These are phyloP conservation scores for Arthrinium phaeospermum DNA, from an alignment of 2,329 filamentous ascomycete species.

Conservation along the genomic window DNA sequence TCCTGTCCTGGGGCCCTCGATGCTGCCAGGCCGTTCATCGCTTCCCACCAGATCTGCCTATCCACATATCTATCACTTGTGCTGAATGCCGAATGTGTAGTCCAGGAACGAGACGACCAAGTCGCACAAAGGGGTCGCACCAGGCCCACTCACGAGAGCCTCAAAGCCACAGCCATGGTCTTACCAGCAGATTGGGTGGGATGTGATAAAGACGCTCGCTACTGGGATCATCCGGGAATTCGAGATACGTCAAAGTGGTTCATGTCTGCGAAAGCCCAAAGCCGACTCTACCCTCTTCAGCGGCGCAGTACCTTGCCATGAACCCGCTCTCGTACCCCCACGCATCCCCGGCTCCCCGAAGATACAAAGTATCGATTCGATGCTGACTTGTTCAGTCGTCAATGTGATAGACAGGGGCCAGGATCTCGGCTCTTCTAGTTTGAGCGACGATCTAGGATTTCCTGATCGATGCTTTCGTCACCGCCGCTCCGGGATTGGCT, in stretches of 20 bases:
- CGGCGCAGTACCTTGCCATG: background rate
- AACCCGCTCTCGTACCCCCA: background rate
- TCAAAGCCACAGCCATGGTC: background rate
- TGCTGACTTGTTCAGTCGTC: background rate
- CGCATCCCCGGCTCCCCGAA: background rate
- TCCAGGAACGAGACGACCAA: background rate
- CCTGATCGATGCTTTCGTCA: background rate
- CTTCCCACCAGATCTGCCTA: background rate
- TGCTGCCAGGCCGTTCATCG: background rate
- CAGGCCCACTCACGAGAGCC: background rate
- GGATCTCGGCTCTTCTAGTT: background rate
- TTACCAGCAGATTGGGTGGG: background rate
- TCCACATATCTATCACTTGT: background rate
- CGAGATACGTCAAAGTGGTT: background rate
- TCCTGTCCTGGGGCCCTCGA: background rate
- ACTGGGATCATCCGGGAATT: background rate
- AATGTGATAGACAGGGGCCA: background rate
- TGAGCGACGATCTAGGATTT: background rate
- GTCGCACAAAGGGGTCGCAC: background rate
- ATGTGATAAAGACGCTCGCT: background rate
- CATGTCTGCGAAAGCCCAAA: background rate
- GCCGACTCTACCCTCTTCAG: conserved; percentile 18
- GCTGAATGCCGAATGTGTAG: background rate
- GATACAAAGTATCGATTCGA: background rate
- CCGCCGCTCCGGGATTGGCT: background rate